Evolutionary conservation across 495 filamentous ascomycete species (phyloP).

Genomic region (Neurospora tetraspora): DNA sequence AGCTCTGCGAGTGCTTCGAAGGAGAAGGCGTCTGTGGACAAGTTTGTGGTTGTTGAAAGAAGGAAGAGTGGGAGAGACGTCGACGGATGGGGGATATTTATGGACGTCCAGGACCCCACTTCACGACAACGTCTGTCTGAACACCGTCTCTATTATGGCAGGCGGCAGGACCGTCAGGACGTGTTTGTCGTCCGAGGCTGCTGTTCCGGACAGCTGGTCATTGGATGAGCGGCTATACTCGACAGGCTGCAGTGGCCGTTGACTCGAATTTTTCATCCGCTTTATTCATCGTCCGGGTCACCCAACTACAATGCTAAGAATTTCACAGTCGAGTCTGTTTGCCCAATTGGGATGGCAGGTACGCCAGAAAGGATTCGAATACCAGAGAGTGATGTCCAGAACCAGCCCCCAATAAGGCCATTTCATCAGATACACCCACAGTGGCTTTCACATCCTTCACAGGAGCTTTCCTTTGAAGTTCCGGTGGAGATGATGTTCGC

Average conservation of each 20-base stretch:
- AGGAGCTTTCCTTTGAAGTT: not conserved
- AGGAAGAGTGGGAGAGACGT: not conserved
- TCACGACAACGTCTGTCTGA: not conserved
- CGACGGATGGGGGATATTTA: not conserved
- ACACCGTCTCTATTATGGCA: not conserved
- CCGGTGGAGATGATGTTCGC: not conserved
- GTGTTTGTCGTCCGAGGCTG: not conserved
- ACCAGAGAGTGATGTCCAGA: not conserved
- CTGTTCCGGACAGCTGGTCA: not conserved
- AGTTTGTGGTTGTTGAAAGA: not conserved
- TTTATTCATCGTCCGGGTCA: not conserved
- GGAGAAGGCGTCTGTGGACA: not conserved
- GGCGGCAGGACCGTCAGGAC: not conserved
- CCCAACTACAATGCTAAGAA: not conserved
- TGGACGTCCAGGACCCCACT: not conserved
- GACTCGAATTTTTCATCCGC: not conserved
- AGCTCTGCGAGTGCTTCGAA: not conserved
- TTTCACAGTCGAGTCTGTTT: not conserved
- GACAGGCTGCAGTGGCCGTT: not conserved
- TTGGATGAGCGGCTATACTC: not conserved
- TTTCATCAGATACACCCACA: not conserved
- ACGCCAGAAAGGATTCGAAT: not conserved
- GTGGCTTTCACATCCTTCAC: not conserved
- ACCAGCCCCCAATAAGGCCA: not conserved
- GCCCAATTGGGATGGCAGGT: not conserved